Evolutionary conservation across 768 basidiomycete species (phyloP), one percentile per base, ranked within the genome.

Genomic region (Multifurca ochricompacta): DNA sequence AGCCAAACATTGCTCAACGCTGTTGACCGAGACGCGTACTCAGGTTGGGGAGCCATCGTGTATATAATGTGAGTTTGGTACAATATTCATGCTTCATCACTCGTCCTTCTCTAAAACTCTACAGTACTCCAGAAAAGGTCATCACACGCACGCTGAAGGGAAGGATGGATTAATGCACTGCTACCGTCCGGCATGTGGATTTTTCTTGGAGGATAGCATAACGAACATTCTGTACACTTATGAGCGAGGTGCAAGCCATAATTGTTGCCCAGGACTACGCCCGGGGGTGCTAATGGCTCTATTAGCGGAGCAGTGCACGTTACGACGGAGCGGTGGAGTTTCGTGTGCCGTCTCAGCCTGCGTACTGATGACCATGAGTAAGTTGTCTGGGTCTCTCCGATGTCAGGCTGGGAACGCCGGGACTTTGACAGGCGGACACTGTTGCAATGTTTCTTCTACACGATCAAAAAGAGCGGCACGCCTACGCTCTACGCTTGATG

Each of bases 41-140:
- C 93, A 51, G 96, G 96, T 56, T 97, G 92, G 93, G 96, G 96
- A 39, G 91, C 85, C 34, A 71, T 96, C 51, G 96, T 99, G 35
- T 89, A 97, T 75, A 75, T 99, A 53, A 88, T 99, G 93, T 95
- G 69, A 77, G 91, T 73, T 34, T 16, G 10, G 34, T 34, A 44
- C 39, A 27, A 41, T 35, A 16, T 40, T 31, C 53, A 53, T 36
- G 14, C 14, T 54, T 7, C 57, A 6, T 39, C 21, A 3, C 19
- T 46, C 32, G 51, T 56, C 48, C 56, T 36, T 54, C 42, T 48
- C 40, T 42, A 51, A 48, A 50, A 43, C 53, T 48, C 51, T 60
- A 40, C 54, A 87, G 85, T 51, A 87, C 85, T 37, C 83, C 84
- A 64, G 85, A 87, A 66, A 77, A 75, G 58, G 76, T 87, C 32